Conservation (phyloP, 345 rosid species). For the Pistacia vera region DNA sequence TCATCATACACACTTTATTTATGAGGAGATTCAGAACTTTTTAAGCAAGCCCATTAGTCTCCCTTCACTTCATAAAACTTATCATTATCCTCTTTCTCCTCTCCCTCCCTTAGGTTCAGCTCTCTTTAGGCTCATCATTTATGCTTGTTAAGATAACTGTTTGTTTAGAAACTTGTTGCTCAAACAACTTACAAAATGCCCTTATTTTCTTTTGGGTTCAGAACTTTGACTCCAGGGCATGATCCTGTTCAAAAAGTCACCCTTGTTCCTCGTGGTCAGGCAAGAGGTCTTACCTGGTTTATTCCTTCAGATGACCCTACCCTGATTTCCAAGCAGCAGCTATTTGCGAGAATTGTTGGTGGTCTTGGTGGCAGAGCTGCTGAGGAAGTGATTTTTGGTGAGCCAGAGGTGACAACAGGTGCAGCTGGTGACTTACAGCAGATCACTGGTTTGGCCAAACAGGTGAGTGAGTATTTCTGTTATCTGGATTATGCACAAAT, state of each 20-base stretch:
- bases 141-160: neutral
- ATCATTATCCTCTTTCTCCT: neutral
- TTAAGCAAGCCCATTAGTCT: neutral
- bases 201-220: conserved; percentile 29
- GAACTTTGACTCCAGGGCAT: conserved; percentile 96
- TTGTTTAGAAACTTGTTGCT: neutral
- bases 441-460: conserved; percentile 92
- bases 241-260: conserved; percentile 98
- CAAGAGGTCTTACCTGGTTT: conserved; percentile 97
- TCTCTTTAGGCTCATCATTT: neutral
- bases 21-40: neutral
- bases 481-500: neutral
- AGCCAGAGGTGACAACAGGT: conserved; percentile 95
- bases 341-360: conserved; percentile 96
- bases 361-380: conserved; percentile 99
- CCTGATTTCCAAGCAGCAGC: conserved; percentile 93
- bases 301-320: conserved; percentile 96
- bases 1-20: neutral
- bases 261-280: conserved; percentile 92
- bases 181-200: conserved; percentile 3
- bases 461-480: conserved; percentile 40
- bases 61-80: neutral
- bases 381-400: conserved; percentile 94
- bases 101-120: neutral
- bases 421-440: conserved; percentile 98